Base-by-base conservation (phyloP, 2,329 filamentous ascomycete genomes). In the Pestalotiopsis sp. region DNA sequence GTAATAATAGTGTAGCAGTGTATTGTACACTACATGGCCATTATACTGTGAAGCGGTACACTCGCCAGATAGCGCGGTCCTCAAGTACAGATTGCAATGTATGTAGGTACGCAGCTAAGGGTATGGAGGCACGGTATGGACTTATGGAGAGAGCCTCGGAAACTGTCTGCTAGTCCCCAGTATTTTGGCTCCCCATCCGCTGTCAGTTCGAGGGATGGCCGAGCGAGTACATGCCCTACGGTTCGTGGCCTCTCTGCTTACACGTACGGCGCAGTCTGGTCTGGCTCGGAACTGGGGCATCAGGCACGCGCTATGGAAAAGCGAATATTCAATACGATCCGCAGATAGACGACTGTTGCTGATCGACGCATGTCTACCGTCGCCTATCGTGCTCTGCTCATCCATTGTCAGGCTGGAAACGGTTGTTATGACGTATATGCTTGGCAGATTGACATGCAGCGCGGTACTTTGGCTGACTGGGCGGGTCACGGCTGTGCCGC, bases 391-490 rank as follows among this genome's bases (percentile, higher is more conserved):
- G 44, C 44, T 52, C 20, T n/a, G 14, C 44, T 52, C 44, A 52
- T 52, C 44, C 44, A 52, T 10, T n/a, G 14, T 17, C 44, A 9
- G 44, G 44, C 44, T 39, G 35, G 58, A 11, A 20, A 35, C 38
- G 26, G 30, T 17, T 35, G 30, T 35, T n/a, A 61, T 61, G 58
- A 61, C 58, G 58, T 61, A 61, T 61, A n/a, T 61, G 61, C 39
- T 44, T 40, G 61, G 39, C 24, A 39, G 61, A 48, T 44, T 48
- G 39, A 65, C 39, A 65, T 56, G 62, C 35, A 24, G 59, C 22
- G 52, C 39, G 58, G 58, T 35, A 61, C 58, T 61, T 61, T 61
- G 40, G n/a, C 24, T 44, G 26, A 6, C 30, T 22, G 26, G 20
- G 35, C 26, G 30, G 26, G 44, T 38, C 48, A 35, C 17, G 39